A percentile compares a stretch with the other conserved stretches of the same genome.
These are phyloP conservation scores for Zoysia japonica DNA, from an alignment of 176 grass and related monocot genomes.

Conservation along the genomic window DNA sequence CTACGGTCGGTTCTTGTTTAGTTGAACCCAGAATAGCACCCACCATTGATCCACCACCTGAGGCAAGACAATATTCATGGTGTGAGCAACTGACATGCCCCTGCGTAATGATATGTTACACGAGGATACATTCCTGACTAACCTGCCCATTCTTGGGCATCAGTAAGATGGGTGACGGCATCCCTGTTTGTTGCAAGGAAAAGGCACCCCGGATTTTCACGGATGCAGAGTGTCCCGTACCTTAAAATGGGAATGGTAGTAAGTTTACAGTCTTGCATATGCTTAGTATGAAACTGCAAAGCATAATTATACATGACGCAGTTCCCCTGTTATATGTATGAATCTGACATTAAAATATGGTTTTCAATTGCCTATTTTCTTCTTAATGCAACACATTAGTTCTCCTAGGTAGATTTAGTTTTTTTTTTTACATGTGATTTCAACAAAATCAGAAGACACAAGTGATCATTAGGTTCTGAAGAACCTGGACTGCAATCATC, in stretches of 20 bases:
- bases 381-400: no score
- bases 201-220: constrained; percentile 94
- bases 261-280: not conserved
- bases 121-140: constrained; percentile 16
- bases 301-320: no score
- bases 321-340: no score
- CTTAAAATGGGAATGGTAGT: constrained; percentile 38
- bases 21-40: constrained; percentile 82
- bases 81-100: constrained; percentile 6
- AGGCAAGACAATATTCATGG: constrained; percentile 23
- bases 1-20: constrained; percentile 79
- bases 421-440: no score
- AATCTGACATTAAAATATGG: no score
- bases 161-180: constrained; percentile 96
- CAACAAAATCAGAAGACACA: no score
- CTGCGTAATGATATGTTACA: not conserved
- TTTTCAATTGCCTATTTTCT: no score
- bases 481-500: no score
- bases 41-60: constrained; percentile 96
- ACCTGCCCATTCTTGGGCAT: constrained; percentile 99
- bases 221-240: constrained; percentile 90
- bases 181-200: constrained; percentile 97
- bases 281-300: no score
- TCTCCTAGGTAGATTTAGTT: no score
- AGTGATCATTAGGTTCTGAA: no score